Conservation (phyloP, 75 land plant genomes). For the Sequoia sempervirens region DNA sequence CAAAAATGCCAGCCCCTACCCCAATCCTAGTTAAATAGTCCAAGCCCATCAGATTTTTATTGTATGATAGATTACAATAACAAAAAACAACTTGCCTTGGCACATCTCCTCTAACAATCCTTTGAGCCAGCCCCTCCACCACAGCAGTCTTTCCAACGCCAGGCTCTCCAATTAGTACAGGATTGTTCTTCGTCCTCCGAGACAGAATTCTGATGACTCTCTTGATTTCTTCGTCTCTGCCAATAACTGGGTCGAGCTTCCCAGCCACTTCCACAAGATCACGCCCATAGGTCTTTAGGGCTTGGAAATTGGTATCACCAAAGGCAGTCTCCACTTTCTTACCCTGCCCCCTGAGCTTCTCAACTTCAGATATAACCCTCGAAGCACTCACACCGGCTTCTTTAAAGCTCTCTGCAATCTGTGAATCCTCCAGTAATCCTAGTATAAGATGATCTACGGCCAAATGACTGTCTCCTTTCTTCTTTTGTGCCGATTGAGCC, state of each 20-base stretch:
- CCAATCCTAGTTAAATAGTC: too few species aligned
- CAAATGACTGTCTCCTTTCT: slow-evolving; percentile 75
- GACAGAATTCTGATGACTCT: slow-evolving; percentile 84
- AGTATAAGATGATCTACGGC: slow-evolving; percentile 86
- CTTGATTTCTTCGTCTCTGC: slow-evolving; percentile 90
- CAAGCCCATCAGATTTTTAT: too few species aligned
- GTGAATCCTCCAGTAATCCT: slow-evolving; percentile 77
- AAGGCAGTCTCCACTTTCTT: slow-evolving; percentile 85
- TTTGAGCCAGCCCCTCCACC: slow-evolving; percentile 91
- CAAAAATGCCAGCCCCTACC: too few species aligned
- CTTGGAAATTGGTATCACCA: slow-evolving; percentile 87
- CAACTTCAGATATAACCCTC: slow-evolving; percentile 71
- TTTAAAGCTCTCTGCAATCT: slow-evolving; percentile 56
- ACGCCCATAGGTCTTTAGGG: slow-evolving; percentile 88
- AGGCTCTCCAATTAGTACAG: slow-evolving; percentile 92
- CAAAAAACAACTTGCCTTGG: slow-evolving; percentile 38
- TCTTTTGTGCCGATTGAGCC: slow-evolving; percentile 78
- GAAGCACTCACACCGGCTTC: slow-evolving; percentile 66
- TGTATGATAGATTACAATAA: too few species aligned
- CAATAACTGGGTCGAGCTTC: slow-evolving; percentile 95
- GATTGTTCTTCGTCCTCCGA: slow-evolving; percentile 92
- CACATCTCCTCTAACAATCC: slow-evolving; percentile 92
- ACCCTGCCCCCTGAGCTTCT: slow-evolving; percentile 77
- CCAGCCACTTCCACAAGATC: slow-evolving; percentile 91
- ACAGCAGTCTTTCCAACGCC: slow-evolving; percentile 98